Evolutionary conservation across 176 grass and related monocot genomes (phyloP).

Genomic region (Paspalum notatum): DNA sequence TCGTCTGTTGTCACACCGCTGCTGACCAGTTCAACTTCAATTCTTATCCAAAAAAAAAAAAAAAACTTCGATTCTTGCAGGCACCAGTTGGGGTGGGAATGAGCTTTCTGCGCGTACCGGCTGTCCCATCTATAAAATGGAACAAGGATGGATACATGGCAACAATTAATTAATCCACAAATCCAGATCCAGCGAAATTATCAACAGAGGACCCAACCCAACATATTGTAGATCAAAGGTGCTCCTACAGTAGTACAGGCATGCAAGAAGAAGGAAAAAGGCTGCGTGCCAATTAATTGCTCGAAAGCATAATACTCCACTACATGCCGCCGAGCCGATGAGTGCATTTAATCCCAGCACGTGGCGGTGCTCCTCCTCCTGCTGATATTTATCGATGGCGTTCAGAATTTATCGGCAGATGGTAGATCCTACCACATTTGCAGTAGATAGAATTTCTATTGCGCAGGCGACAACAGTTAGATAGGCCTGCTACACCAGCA

Average conservation of each 20-base stretch:
- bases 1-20: no score
- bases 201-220: no score
- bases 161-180: neutral
- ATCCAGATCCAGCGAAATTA: neutral
- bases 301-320: neutral
- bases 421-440: neutral
- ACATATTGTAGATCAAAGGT: no score
- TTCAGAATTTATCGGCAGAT: neutral
- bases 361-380: slow-evolving; percentile 19
- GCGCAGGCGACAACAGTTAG: neutral
- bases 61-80: no score
- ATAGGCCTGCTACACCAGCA: no score
- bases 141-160: neutral
- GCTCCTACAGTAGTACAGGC: no score
- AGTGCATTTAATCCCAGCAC: slow-evolving; percentile 38
- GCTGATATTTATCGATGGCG: neutral
- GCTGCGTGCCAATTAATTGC: slow-evolving; percentile 24
- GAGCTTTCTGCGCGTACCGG: neutral
- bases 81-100: no score
- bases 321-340: neutral
- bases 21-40: no score
- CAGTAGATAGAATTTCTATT: neutral
- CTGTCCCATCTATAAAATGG: neutral
- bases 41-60: no score
- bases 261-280: neutral